Conservation (phyloP, 768 basidiomycete species). For the Flagelloscypha sp. region DNA sequence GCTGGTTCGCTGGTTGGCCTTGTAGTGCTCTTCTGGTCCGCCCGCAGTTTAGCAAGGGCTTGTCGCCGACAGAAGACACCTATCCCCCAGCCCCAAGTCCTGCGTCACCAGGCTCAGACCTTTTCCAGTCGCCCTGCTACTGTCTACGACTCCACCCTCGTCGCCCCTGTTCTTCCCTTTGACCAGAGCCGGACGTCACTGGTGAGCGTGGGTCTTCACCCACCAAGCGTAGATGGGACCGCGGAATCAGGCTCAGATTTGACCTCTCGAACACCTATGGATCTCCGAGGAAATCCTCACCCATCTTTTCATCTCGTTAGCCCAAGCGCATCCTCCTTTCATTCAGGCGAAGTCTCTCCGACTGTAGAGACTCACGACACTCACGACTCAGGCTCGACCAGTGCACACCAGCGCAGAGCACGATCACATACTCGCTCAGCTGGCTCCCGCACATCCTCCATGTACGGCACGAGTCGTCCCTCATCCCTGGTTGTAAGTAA, state of each 20-base stretch:
- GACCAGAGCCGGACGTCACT: no score
- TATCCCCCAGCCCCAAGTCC: neutral
- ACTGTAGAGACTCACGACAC: conserved; percentile 7
- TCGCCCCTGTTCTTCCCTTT: no score
- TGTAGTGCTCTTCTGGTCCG: neutral
- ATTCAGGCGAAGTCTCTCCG: conserved; percentile 2
- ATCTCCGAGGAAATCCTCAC: neutral
- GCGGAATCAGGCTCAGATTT: neutral
- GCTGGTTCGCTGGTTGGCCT: conserved; percentile 2
- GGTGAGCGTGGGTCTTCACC: no score
- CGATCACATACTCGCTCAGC: conserved; percentile 10
- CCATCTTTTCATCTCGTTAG: conserved; percentile 3
- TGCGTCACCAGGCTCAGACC: no score
- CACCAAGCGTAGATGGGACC: no score
- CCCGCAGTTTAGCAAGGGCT: no score
- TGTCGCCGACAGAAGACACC: no score
- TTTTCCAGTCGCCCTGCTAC: no score
- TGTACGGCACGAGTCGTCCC: conserved; percentile 27
- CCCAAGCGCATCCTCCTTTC: conserved; percentile 6
- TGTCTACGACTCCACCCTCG: no score
- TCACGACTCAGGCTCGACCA: conserved; percentile 1
- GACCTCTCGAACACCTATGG: neutral
- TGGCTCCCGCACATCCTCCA: conserved; percentile 22
- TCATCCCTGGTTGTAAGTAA: conserved; percentile 19
- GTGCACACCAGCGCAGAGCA: conserved; percentile 5